Evolutionary conservation across 805 yeast genomes (phyloP).

Genomic region (Ogataea minuta): DNA sequence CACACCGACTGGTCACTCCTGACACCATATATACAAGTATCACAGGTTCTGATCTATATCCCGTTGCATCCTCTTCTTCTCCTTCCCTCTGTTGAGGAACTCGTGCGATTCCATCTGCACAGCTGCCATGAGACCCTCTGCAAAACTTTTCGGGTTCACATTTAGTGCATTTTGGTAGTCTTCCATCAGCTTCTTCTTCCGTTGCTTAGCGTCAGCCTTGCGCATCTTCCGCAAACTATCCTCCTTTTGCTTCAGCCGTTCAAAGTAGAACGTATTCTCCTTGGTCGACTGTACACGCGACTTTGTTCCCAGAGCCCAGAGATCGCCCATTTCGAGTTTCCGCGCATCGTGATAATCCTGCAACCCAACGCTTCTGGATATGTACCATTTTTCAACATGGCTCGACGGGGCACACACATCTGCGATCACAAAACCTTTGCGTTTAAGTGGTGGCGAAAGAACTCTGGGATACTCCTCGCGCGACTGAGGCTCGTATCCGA

Average conservation of each 20-base stretch:
- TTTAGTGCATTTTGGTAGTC: constrained; percentile 28
- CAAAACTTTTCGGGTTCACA: constrained; percentile 23
- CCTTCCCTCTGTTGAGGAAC: constrained; percentile 28
- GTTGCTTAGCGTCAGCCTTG: constrained; percentile 25
- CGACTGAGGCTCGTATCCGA: constrained; percentile 29
- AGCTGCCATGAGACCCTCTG: constrained; percentile 21
- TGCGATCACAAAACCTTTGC: constrained; percentile 78
- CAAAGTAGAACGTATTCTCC: constrained; percentile 31
- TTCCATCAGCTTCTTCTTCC: constrained; percentile 24
- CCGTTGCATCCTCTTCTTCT: constrained; percentile 24
- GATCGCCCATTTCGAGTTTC: constrained; percentile 78
- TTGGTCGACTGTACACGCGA: constrained; percentile 40
- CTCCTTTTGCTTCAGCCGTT: constrained; percentile 36
- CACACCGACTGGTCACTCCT: constrained; percentile 9
- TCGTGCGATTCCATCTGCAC: constrained; percentile 30
- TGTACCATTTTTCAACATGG: constrained; percentile 79
- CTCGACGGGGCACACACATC: constrained; percentile 81
- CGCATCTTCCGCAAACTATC: constrained; percentile 26
- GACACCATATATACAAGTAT: constrained; percentile 3
- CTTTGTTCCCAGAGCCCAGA: constrained; percentile 77
- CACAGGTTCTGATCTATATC: constrained; percentile 17
- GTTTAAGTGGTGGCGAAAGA: constrained; percentile 66
- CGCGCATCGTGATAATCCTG: constrained; percentile 87
- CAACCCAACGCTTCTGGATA: constrained; percentile 73
- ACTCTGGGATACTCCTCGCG: constrained; percentile 67